Percentiles rank a stretch among this genome's conserved stretches.
Conservation (phyloP, 768 basidiomycete species). For the Panus rudis region DNA sequence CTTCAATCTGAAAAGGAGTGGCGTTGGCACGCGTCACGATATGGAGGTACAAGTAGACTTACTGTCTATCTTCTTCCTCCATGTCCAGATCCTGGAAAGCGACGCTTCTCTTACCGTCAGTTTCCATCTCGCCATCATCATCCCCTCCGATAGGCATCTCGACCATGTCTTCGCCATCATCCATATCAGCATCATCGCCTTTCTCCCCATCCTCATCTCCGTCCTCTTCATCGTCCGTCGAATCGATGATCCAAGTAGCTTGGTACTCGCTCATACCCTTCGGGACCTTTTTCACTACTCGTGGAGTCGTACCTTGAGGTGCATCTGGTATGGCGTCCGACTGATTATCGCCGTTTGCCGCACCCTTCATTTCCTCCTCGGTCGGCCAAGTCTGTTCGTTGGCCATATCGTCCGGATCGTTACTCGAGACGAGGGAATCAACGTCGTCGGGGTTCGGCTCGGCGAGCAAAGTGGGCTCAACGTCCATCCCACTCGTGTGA, state of each 20-base stretch:
- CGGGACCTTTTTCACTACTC: slow-evolving; percentile 73
- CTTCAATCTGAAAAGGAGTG: slow-evolving; percentile 40
- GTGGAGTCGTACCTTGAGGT: slow-evolving; percentile 66
- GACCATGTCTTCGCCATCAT: slow-evolving; percentile 57
- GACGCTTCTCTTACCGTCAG: slow-evolving; percentile 43
- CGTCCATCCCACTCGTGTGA: slow-evolving; percentile 48
- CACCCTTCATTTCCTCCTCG: slow-evolving; percentile 82
- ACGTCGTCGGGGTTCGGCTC: slow-evolving; percentile 58
- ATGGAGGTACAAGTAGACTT: slow-evolving; percentile 25
- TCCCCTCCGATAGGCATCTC: slow-evolving; percentile 46
- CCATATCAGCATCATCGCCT: slow-evolving; percentile 18
- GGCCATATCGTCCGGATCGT: slow-evolving; percentile 80
- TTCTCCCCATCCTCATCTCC: slow-evolving; percentile 25
- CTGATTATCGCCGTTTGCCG: slow-evolving; percentile 12
- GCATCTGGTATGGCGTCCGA: slow-evolving; percentile 51
- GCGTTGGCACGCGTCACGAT: not conserved
- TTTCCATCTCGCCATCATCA: slow-evolving; percentile 49
- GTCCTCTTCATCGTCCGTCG: slow-evolving; percentile 44
- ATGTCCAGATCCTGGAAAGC: slow-evolving; percentile 71
- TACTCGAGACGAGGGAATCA: slow-evolving; percentile 82
- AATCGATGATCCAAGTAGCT: slow-evolving; percentile 93
- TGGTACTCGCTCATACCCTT: slow-evolving; percentile 98
- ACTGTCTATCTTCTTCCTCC: slow-evolving; percentile 88
- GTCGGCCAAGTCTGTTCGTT: slow-evolving; percentile 99
- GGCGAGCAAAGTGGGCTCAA: slow-evolving; percentile 59